phyloP scores from a whole-genome alignment of 148 eudicot genomes.

The Amaranthus hypochondriacus region DNA sequence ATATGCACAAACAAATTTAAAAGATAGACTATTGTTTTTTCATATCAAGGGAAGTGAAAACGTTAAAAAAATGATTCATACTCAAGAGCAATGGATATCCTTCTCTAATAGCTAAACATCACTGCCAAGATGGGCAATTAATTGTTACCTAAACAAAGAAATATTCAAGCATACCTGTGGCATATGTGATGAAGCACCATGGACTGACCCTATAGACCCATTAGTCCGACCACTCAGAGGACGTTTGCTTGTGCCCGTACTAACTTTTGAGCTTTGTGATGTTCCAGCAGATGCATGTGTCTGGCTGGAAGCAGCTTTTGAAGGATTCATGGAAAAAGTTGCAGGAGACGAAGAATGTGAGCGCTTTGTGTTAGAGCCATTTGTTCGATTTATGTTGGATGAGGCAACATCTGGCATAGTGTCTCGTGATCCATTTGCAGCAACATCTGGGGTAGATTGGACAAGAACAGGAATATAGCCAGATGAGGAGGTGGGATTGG shows the following conservation, averaged over 20 bases:
- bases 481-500: constrained; percentile 43
- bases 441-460: constrained; percentile 50
- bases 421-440: constrained; percentile 42
- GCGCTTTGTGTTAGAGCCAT: constrained; percentile 36
- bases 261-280: constrained; percentile 39
- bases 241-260: constrained; percentile 49
- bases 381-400: constrained; percentile 37
- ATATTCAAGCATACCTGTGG: constrained; percentile 46
- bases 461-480: constrained; percentile 56
- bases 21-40: too few species aligned
- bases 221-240: constrained; percentile 33
- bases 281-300: constrained; percentile 32
- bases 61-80: not conserved
- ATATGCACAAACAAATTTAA: too few species aligned
- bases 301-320: constrained; percentile 45
- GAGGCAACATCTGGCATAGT: constrained; percentile 35
- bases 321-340: constrained; percentile 28
- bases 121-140: not conserved
- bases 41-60: too few species aligned
- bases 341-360: constrained; percentile 43
- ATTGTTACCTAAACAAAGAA: too few species aligned
- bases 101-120: not conserved
- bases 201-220: constrained; percentile 33
- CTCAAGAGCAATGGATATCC: not conserved
- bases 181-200: constrained; percentile 40